Conservation (phyloP, 2,329 filamentous ascomycete species). For the Chaetothyriales sp. region DNA sequence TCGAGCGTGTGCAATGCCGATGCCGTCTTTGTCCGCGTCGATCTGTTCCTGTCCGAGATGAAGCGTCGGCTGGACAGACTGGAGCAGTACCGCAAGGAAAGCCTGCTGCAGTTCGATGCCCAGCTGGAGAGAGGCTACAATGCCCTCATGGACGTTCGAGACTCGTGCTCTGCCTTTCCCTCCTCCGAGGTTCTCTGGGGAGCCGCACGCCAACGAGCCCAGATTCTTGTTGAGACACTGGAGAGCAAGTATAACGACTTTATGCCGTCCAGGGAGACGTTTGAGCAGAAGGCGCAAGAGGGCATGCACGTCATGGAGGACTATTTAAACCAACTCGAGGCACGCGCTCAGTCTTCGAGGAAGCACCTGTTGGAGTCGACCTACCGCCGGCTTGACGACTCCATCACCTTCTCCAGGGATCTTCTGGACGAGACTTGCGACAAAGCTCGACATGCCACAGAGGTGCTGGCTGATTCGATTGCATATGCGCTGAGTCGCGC, state of each 20-base stretch:
- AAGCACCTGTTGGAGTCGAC: conserved; percentile 67
- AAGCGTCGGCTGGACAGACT: conserved; percentile 76
- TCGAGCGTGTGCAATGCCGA: conserved; percentile 32
- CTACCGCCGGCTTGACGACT: conserved; percentile 64
- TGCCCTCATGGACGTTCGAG: conserved; percentile 71
- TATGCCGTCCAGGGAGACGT: conserved; percentile 64
- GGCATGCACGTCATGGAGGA: conserved; percentile 74
- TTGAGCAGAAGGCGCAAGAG: conserved; percentile 82
- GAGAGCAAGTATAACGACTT: conserved; percentile 79
- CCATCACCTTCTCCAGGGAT: conserved; percentile 56
- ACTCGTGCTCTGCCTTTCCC: conserved; percentile 65
- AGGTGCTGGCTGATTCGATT: conserved; percentile 70
- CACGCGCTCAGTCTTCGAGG: conserved; percentile 62
- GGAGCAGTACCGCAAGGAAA: conserved; percentile 72
- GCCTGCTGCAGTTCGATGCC: conserved; percentile 64
- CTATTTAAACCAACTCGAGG: conserved; percentile 75
- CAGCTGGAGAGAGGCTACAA: conserved; percentile 72
- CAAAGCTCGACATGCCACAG: conserved; percentile 65
- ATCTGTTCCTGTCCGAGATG: conserved; percentile 54
- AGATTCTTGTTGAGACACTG: conserved; percentile 82
- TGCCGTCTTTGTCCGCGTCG: conserved; percentile 31
- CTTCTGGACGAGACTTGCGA: conserved; percentile 70
- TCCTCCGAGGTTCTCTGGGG: conserved; percentile 73
- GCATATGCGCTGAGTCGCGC: conserved; percentile 61
- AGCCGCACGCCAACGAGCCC: conserved; percentile 65